These are phyloP conservation scores for Xylaria cubensis DNA, from an alignment of 495 filamentous ascomycete genomes.

Conservation along the genomic window DNA sequence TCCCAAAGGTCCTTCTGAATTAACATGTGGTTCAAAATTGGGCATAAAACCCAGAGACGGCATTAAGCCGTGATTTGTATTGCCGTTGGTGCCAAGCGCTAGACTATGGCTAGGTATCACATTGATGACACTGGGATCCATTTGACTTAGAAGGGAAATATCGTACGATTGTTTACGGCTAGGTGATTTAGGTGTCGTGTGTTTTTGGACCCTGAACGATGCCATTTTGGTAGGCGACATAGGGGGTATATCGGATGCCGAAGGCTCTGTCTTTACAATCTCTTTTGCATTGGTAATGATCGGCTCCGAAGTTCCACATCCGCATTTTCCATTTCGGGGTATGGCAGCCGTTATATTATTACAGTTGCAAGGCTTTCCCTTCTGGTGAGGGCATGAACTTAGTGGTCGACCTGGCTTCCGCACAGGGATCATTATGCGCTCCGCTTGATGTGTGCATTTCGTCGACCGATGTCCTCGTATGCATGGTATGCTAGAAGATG, in stretches of 20 bases:
- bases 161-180: slow-evolving; percentile 56
- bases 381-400: slow-evolving; percentile 76
- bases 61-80: background rate
- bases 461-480: slow-evolving; percentile 87
- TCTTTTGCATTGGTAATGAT: slow-evolving; percentile 28
- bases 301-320: slow-evolving; percentile 42
- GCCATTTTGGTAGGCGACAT: slow-evolving; percentile 42
- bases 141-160: slow-evolving; percentile 48
- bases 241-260: slow-evolving; percentile 33
- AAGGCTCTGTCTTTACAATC: slow-evolving; percentile 37
- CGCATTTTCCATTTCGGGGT: slow-evolving; percentile 56
- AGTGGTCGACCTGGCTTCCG: slow-evolving; percentile 81
- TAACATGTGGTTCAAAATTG: slow-evolving; percentile 5
- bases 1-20: background rate
- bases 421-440: slow-evolving; percentile 77
- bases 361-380: slow-evolving; percentile 59
- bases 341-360: slow-evolving; percentile 59
- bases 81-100: slow-evolving; percentile 14
- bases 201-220: slow-evolving; percentile 54
- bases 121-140: slow-evolving; percentile 45
- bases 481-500: slow-evolving; percentile 70
- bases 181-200: slow-evolving; percentile 35
- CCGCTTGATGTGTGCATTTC: slow-evolving; percentile 77
- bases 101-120: slow-evolving; percentile 20
- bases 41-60: slow-evolving; percentile 12